phyloP scores from a whole-genome alignment of 1,284 basidiomycete species.

The Cutaneotrichosporon mucoides region DNA sequence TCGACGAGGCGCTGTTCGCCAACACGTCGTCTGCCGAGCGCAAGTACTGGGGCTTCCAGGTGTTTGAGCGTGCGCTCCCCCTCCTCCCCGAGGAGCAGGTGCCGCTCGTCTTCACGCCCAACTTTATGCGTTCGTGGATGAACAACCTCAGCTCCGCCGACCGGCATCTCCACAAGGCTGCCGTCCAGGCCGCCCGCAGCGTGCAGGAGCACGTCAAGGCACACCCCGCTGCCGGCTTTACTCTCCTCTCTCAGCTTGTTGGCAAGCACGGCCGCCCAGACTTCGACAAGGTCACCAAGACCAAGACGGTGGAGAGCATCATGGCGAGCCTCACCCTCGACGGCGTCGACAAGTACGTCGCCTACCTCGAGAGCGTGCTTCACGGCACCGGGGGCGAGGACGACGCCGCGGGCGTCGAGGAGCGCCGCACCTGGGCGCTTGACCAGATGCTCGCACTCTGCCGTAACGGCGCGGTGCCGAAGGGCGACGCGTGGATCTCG shows the following conservation, averaged over 20 bases:
- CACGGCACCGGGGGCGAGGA: constrained; percentile 53
- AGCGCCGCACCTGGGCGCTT: constrained; percentile 62
- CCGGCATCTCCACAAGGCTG: constrained; percentile 82
- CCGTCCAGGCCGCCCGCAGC: constrained; percentile 69
- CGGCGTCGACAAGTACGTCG: constrained; percentile 74
- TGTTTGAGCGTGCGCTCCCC: constrained; percentile 76
- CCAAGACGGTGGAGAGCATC: constrained; percentile 86
- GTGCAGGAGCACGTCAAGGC: constrained; percentile 70
- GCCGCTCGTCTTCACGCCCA: constrained; percentile 85
- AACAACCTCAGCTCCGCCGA: constrained; percentile 87
- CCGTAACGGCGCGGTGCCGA: constrained; percentile 74
- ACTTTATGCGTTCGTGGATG: constrained; percentile 95
- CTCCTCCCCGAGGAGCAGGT: constrained; percentile 57
- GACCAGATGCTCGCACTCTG: constrained; percentile 79
- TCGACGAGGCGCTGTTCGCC: constrained; percentile 89
- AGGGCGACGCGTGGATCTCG: constrained; percentile 71
- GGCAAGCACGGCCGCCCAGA: constrained; percentile 80
- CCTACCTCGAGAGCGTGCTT: constrained; percentile 60
- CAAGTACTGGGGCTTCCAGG: constrained; percentile 94
- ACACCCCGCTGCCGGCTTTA: constrained; percentile 76
- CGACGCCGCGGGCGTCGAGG: constrained; percentile 31
- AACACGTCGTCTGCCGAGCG: constrained; percentile 77
- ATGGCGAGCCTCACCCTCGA: constrained; percentile 68
- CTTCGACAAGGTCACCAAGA: constrained; percentile 88
- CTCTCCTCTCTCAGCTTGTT: constrained; percentile 78